Conservation (phyloP, 1,139 yeast genomes). For the Blastobotrys indianensis region DNA sequence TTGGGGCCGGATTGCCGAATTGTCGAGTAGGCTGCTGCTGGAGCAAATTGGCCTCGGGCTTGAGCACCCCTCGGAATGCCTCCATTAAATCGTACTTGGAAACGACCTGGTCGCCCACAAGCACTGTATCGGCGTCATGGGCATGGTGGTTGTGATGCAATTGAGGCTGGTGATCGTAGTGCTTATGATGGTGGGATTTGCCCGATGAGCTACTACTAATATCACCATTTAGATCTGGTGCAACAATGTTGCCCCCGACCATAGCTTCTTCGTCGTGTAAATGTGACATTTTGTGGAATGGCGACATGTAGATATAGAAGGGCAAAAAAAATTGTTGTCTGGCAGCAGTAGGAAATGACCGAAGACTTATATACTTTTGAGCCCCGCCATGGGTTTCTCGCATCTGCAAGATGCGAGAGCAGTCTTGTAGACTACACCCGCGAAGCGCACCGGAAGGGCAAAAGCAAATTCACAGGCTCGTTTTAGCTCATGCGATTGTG, state of each 20-base stretch:
- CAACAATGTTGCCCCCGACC: slow-evolving; percentile 13
- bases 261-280: slow-evolving; percentile 13
- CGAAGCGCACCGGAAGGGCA: no score
- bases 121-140: slow-evolving; percentile 49
- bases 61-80: slow-evolving; percentile 69
- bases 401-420: no score
- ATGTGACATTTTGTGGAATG: not conserved
- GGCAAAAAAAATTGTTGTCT: not conserved
- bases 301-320: not conserved
- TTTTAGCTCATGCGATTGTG: no score
- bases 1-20: slow-evolving; percentile 83
- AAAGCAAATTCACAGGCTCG: no score
- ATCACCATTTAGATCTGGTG: slow-evolving; percentile 9
- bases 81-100: slow-evolving; percentile 51
- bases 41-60: slow-evolving; percentile 34
- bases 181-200: no score
- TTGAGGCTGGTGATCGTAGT: not conserved
- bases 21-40: slow-evolving; percentile 39
- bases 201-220: not conserved
- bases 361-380: no score
- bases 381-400: no score
- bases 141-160: not conserved
- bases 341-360: not conserved
- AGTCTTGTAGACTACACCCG: no score
- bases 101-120: slow-evolving; percentile 66